Percentiles rank a stretch among this genome's conserved stretches.
phyloP scores from a whole-genome alignment of 2,329 filamentous ascomycete species.

The Ophiostoma novo-ulmi region DNA sequence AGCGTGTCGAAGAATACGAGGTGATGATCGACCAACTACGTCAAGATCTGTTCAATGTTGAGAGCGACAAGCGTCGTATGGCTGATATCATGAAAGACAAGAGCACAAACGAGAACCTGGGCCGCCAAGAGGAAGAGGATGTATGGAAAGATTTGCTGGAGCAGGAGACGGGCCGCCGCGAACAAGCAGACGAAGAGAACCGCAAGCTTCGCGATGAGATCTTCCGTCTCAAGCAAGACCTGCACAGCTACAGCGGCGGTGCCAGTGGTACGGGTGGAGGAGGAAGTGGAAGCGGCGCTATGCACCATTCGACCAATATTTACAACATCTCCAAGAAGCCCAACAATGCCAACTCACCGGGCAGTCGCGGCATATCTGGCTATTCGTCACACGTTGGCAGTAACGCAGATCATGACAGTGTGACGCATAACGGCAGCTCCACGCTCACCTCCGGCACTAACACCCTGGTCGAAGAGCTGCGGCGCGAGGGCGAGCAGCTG shows the following conservation, averaged over 20 bases:
- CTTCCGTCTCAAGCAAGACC: conserved; percentile 62
- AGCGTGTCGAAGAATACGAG: conserved; percentile 78
- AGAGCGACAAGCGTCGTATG: conserved; percentile 80
- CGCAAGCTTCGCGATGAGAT: conserved; percentile 78
- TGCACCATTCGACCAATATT: conserved; percentile 60
- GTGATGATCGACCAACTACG: conserved; percentile 77
- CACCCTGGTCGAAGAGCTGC: conserved; percentile 71
- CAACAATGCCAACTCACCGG: conserved; percentile 36
- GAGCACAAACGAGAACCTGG: conserved; percentile 50
- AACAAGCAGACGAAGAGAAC: conserved; percentile 87
- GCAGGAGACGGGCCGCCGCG: conserved; percentile 80
- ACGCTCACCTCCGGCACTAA: conserved; percentile 50
- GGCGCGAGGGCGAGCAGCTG: conserved; percentile 65
- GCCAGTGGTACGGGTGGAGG: conserved; percentile 24
- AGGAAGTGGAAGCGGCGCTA: conserved; percentile 30
- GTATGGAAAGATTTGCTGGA: conserved; percentile 95
- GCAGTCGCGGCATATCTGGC: conserved; percentile 3
- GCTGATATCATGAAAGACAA: conserved; percentile 67
- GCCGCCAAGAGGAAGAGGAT: conserved; percentile 61
- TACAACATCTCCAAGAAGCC: conserved; percentile 59
- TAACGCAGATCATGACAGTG: conserved; percentile 36
- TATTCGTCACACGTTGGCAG: conserved; percentile 31
- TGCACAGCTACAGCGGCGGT: conserved; percentile 35
- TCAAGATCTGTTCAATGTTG: conserved; percentile 70
- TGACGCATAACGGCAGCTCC: conserved; percentile 45